Evolutionary conservation across 495 filamentous ascomycete species (phyloP).

Genomic region (Aspergillus campestris): DNA sequence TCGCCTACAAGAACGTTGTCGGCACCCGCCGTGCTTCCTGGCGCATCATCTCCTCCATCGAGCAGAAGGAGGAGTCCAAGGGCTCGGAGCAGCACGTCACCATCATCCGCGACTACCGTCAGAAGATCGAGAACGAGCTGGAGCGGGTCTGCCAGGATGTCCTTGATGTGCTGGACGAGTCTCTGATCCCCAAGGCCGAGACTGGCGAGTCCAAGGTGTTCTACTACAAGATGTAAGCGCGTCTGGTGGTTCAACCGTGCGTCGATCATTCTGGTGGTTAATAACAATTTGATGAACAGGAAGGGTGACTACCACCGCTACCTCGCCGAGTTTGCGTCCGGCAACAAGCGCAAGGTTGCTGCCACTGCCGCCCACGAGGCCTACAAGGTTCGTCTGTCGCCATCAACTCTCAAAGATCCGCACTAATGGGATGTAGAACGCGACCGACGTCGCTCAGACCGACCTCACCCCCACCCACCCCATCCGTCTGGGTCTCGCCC

Average conservation of each 20-base stretch:
- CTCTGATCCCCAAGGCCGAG: conserved; percentile 94
- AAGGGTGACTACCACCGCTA: conserved; percentile 99
- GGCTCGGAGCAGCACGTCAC: conserved; percentile 93
- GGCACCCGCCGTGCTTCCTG: conserved; percentile 97
- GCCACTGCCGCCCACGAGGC: conserved; percentile 96
- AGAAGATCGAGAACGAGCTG: conserved; percentile 97
- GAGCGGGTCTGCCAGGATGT: conserved; percentile 99
- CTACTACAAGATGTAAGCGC: conserved; percentile 98
- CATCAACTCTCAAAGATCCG: not conserved
- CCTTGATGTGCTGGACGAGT: conserved; percentile 88
- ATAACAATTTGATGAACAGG: conserved; percentile 45
- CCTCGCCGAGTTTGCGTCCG: conserved; percentile 96
- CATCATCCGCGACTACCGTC: conserved; percentile 95
- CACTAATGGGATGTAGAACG: conserved; percentile 51
- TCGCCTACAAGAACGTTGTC: conserved; percentile 99
- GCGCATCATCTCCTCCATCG: conserved; percentile 99
- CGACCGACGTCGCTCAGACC: conserved; percentile 95
- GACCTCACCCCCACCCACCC: conserved; percentile 97
- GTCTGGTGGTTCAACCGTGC: not conserved
- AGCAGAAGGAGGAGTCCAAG: conserved; percentile 99
- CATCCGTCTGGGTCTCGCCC: conserved; percentile 93
- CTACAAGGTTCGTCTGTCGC: conserved; percentile 69
- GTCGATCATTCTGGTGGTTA: conserved; percentile 1
- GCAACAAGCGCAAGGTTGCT: conserved; percentile 97
- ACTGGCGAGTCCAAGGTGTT: conserved; percentile 99